Evolutionary conservation across 2,329 filamentous ascomycete genomes (phyloP).

Genomic region (Decorospora gaudefroyi): DNA sequence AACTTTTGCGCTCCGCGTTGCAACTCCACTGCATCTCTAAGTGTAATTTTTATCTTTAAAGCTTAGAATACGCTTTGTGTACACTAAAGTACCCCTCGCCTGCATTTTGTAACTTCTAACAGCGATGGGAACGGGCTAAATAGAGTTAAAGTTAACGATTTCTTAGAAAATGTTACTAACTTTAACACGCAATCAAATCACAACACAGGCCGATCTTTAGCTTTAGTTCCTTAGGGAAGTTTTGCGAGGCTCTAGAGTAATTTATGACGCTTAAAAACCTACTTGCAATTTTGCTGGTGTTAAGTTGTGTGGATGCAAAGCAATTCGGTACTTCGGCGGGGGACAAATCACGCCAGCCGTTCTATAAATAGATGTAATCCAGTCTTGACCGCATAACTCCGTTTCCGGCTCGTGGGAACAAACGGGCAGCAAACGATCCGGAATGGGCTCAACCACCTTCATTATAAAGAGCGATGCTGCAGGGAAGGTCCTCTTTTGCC

Average conservation of each 20-base stretch:
- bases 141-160: slow-evolving; percentile 8
- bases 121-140: slow-evolving; percentile 4
- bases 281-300: slow-evolving; percentile 6
- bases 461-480: slow-evolving; percentile 3
- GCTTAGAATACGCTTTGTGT: slow-evolving; percentile 3
- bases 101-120: slow-evolving; percentile 1
- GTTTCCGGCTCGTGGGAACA: slow-evolving; percentile 4
- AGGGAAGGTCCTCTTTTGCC: neutral
- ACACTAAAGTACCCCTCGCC: slow-evolving; percentile 3
- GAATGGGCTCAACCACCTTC: slow-evolving; percentile 1
- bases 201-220: neutral
- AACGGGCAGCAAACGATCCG: slow-evolving; percentile 3
- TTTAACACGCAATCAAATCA: slow-evolving; percentile 3
- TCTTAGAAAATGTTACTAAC: slow-evolving; percentile 7
- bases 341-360: slow-evolving; percentile 6
- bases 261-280: slow-evolving; percentile 1
- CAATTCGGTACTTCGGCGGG: slow-evolving; percentile 8
- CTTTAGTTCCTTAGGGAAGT: neutral
- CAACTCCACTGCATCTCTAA: slow-evolving; percentile 2
- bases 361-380: slow-evolving; percentile 8
- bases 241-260: slow-evolving; percentile 1
- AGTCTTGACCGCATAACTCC: slow-evolving; percentile 2
- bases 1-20: slow-evolving; percentile 8
- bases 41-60: slow-evolving; percentile 14
- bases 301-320: slow-evolving; percentile 9